A percentile compares a stretch with the other conserved stretches of the same genome.
Conservation (phyloP, 768 basidiomycete species). For the Cystofilobasidium macerans region DNA sequence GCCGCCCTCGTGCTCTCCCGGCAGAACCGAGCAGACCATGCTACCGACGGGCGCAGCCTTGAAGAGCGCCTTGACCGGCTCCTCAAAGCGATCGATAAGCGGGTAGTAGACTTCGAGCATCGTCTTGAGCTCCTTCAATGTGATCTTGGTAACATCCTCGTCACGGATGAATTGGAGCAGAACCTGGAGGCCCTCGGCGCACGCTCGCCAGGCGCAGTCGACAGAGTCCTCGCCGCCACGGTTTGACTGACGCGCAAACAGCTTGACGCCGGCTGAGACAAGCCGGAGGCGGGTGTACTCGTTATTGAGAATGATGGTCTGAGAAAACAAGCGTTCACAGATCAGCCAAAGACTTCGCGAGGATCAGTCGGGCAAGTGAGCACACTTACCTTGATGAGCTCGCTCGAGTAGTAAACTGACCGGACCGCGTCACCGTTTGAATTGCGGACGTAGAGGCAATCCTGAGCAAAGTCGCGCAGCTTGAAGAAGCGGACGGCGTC, state of each 20-base stretch:
- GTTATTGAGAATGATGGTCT: slow-evolving; percentile 62
- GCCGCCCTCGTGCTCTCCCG: slow-evolving; percentile 47
- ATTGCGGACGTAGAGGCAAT: slow-evolving; percentile 77
- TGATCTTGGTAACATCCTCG: slow-evolving; percentile 50
- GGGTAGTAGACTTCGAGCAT: slow-evolving; percentile 74
- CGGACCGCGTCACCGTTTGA: slow-evolving; percentile 47
- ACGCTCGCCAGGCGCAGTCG: slow-evolving; percentile 45
- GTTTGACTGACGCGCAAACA: slow-evolving; percentile 79
- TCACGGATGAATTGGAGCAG: slow-evolving; percentile 71
- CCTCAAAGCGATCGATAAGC: slow-evolving; percentile 34
- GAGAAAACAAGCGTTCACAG: neutral
- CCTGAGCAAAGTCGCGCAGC: slow-evolving; percentile 60
- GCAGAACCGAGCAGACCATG: slow-evolving; percentile 43
- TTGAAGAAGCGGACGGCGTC: slow-evolving; percentile 50
- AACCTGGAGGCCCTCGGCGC: slow-evolving; percentile 73
- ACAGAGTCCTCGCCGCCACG: slow-evolving; percentile 35
- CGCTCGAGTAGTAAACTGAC: slow-evolving; percentile 78
- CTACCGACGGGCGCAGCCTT: neutral
- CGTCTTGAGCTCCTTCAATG: slow-evolving; percentile 50
- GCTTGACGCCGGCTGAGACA: slow-evolving; percentile 85
- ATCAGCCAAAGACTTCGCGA: neutral
- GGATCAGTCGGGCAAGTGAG: neutral
- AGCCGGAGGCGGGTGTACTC: slow-evolving; percentile 74
- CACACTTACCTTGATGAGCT: slow-evolving; percentile 53
- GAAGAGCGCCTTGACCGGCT: slow-evolving; percentile 3